Base-by-base conservation (phyloP, 2,329 filamentous ascomycete species). In the Acephala macrosclerotiorum region DNA sequence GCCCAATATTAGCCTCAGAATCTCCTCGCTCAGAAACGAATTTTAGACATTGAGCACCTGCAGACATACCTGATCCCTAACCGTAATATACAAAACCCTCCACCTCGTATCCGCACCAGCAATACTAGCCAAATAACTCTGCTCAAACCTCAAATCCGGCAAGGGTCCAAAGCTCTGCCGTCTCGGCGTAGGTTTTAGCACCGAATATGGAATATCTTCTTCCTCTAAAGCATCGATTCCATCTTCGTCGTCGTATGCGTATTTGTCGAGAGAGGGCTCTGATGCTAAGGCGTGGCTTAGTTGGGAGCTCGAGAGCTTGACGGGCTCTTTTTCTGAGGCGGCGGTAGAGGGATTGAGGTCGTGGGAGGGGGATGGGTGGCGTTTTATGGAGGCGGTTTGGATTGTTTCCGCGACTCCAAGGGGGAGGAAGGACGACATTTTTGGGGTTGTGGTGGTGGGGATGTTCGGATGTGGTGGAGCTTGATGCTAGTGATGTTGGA, bases 101-200 rank as follows among this genome's bases (percentile, higher is more conserved):
- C 91, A 90, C 89, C 90, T 94, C 26, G 88, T 89, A 71, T 96
- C 87, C 40, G 94, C 93, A 63, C 88, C 84, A 70, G 90, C 87
- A 72, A 99, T 91, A 80, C 94, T 97, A 73, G 92, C 91, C 63
- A 99, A 86, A 79, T 99, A 99, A 84, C 94, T 97, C 85, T 99
- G 96, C 81, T 99, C 96, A 80, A 98, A 98, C 51, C 96, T 88
- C 71, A 99, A 83, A 80, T 99, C 96, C 3, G 94, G 94, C 75
- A 97, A 86, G 9, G 88, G 87, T 35, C 85, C 87, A 62, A 89
- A 81, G 57, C 81, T 83, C 60, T 81, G 81, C 63, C 83, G 78
- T 56, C 88, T 83, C n/a, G 82, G 81, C 8, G 80, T 72, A 2
- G 82, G 84, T 51, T 83, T 82, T 60, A 94, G 79, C 5, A 90